phyloP scores from a whole-genome alignment of 371 early-diverging fungal species.

The Saksenaea vasiformis region DNA sequence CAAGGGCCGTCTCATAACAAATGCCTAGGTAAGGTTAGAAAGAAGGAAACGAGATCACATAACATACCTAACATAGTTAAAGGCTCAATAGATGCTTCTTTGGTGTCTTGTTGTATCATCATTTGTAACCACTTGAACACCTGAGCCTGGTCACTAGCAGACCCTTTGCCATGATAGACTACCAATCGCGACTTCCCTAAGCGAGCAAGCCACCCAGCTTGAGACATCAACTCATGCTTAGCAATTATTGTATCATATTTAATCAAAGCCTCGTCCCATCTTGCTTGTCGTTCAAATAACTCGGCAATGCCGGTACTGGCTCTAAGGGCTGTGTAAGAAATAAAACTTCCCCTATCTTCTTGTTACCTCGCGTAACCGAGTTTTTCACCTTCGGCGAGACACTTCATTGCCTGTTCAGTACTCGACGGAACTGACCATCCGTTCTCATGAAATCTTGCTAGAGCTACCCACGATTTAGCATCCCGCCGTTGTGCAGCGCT shows the following conservation, averaged over 20 bases:
- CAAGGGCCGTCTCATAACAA: not conserved
- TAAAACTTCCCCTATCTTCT: not conserved
- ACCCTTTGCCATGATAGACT: slow-evolving; percentile 11
- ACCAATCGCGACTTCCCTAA: slow-evolving; percentile 10
- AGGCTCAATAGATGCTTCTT: slow-evolving; percentile 17
- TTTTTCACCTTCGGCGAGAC: slow-evolving; percentile 25
- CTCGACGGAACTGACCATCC: slow-evolving; percentile 17
- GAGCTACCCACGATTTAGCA: slow-evolving; percentile 15
- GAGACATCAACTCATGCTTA: slow-evolving; percentile 9
- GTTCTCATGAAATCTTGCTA: slow-evolving; percentile 32
- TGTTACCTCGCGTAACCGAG: slow-evolving; percentile 32
- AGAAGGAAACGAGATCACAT: not conserved
- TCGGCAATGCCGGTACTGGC: slow-evolving; percentile 22
- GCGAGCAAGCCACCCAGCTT: slow-evolving; percentile 20
- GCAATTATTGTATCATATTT: slow-evolving; percentile 11
- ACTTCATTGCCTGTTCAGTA: slow-evolving; percentile 19
- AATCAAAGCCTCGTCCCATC: slow-evolving; percentile 12
- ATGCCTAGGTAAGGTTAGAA: not conserved
- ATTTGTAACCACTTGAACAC: slow-evolving; percentile 13
- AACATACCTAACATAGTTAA: slow-evolving; percentile 16
- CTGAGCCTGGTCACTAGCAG: not conserved
- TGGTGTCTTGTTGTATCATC: slow-evolving; percentile 9
- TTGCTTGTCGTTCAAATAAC: slow-evolving; percentile 10
- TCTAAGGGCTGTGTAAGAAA: slow-evolving; percentile 7
- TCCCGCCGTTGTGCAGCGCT: slow-evolving; percentile 34